Evolutionary conservation across 2,329 filamentous ascomycete genomes (phyloP).

Genomic region (Botrytis byssoidea): DNA sequence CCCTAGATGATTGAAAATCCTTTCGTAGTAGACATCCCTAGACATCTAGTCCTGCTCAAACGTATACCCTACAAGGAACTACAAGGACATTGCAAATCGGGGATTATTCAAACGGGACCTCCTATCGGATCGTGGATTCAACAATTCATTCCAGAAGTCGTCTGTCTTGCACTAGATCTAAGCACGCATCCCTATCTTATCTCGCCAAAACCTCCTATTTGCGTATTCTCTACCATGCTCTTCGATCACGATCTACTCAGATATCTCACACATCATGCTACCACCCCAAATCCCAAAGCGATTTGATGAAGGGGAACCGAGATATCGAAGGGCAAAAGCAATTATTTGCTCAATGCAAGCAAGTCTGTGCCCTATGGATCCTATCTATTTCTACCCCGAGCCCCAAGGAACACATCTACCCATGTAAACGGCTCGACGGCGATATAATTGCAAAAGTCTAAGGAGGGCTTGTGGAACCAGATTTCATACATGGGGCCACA

Average conservation of each 20-base stretch:
- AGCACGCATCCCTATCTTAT: not conserved
- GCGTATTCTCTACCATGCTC: not conserved
- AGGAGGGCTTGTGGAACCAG: conserved; percentile 4
- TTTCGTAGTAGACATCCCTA: not conserved
- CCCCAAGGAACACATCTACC: not conserved
- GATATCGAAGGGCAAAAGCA: conserved; percentile 2
- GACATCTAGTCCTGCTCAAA: not conserved
- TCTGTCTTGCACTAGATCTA: not conserved
- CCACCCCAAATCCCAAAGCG: not conserved
- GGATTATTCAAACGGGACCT: not conserved
- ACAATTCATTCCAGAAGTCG: not conserved
- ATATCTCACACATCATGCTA: not conserved
- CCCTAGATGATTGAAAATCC: not conserved
- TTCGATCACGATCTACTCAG: not conserved
- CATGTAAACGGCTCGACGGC: conserved; percentile 1
- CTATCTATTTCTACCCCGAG: not conserved
- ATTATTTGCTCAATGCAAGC: conserved; percentile 9
- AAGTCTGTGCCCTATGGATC: conserved; percentile 1
- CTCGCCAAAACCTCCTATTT: conserved; percentile 7
- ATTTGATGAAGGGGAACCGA: not conserved
- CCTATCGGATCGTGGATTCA: not conserved
- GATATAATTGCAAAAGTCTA: not conserved
- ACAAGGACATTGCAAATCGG: not conserved
- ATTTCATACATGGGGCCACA: not conserved
- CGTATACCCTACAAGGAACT: not conserved